Percentiles rank a stretch among this genome's conserved stretches.
Conservation (phyloP, 148 eudicot species). For the Cornus controversa region DNA sequence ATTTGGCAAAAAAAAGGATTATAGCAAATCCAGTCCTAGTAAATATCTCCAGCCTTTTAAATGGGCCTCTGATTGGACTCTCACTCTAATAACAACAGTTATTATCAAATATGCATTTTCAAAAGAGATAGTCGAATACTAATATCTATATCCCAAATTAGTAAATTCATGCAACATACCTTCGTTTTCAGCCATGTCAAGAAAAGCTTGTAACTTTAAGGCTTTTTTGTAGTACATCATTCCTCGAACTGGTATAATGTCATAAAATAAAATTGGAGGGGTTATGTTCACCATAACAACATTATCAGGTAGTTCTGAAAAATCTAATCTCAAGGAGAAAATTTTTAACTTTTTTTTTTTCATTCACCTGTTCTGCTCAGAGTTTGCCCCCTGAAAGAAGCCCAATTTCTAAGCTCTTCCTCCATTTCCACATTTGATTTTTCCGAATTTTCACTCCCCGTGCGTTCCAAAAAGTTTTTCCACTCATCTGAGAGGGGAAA, state of each 20-base stretch:
- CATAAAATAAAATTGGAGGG: slow-evolving; percentile 8
- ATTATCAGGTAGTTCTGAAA: background rate
- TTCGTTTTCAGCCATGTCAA: slow-evolving; percentile 92
- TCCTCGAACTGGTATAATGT: slow-evolving; percentile 68
- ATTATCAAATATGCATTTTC: background rate
- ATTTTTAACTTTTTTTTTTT: too few species aligned
- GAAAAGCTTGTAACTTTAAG: slow-evolving; percentile 90
- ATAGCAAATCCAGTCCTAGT: background rate
- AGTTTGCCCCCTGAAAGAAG: slow-evolving; percentile 90
- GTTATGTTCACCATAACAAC: background rate
- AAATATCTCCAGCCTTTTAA: background rate
- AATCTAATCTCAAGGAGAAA: background rate
- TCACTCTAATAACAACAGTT: background rate
- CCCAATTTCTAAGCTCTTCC: slow-evolving; percentile 80
- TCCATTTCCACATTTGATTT: slow-evolving; percentile 36
- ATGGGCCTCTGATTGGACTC: background rate
- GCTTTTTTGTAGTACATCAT: slow-evolving; percentile 98
- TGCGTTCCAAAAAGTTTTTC: slow-evolving; percentile 84
- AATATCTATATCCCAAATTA: background rate
- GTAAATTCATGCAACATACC: slow-evolving; percentile 44
- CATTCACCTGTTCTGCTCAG: slow-evolving; percentile 79
- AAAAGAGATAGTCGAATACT: slow-evolving; percentile 1
- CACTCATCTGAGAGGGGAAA: slow-evolving; percentile 59
- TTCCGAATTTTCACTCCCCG: slow-evolving; percentile 45
- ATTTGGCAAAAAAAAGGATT: background rate